Percentiles rank a stretch among this genome's conserved stretches.
These are phyloP conservation scores for Rutstroemia sp. DNA, from an alignment of 2,329 filamentous ascomycete genomes.

Conservation along the genomic window DNA sequence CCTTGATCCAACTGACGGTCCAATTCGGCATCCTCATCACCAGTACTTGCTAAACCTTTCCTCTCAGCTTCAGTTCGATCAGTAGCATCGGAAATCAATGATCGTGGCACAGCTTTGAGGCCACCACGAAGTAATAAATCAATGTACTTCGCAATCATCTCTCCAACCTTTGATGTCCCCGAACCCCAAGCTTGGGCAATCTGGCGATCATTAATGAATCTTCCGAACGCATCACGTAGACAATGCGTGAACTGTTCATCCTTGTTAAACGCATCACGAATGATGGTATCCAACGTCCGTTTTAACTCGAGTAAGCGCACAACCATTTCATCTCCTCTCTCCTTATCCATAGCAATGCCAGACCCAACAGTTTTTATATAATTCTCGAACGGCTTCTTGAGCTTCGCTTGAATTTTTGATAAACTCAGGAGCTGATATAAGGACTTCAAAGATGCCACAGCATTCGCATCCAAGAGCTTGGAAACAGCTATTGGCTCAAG, in stretches of 20 bases:
- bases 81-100: constrained; percentile 54
- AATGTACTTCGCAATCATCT: constrained; percentile 98
- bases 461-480: constrained; percentile 64
- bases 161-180: constrained; percentile 87
- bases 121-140: constrained; percentile 84
- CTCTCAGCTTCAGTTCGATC: constrained; percentile 51
- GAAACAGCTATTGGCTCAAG: constrained; percentile 60
- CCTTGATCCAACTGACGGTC: constrained; percentile 89
- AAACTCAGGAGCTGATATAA: constrained; percentile 73
- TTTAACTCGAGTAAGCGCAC: constrained; percentile 75
- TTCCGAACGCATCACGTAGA: constrained; percentile 77
- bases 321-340: constrained; percentile 79
- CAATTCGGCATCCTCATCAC: constrained; percentile 86
- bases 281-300: constrained; percentile 67
- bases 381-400: constrained; percentile 66
- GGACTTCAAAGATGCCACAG: constrained; percentile 62
- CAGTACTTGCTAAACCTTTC: constrained; percentile 57
- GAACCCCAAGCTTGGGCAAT: constrained; percentile 67
- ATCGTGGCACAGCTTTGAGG: constrained; percentile 70
- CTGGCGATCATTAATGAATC: constrained; percentile 84
- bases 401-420: constrained; percentile 58
- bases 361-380: constrained; percentile 75
- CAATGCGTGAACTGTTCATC: constrained; percentile 71
- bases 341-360: constrained; percentile 71
- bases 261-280: constrained; percentile 67